These are phyloP conservation scores for Scleroderma bovista DNA, from an alignment of 768 basidiomycete species.

Conservation along the genomic window DNA sequence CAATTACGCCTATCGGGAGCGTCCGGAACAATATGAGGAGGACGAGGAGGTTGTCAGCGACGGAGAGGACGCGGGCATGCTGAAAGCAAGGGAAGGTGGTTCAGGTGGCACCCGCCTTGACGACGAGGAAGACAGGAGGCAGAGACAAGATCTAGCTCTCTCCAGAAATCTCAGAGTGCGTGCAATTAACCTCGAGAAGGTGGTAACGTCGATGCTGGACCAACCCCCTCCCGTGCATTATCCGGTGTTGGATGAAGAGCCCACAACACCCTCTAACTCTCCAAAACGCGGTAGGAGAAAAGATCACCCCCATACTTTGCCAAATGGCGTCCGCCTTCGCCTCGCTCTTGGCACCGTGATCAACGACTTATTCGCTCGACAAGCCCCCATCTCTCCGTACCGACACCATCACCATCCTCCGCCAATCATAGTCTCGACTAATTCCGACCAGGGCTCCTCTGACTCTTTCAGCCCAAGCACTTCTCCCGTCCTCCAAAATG, in stretches of 20 bases:
- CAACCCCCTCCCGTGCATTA: conserved; percentile 62
- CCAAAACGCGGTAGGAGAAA: conserved; percentile 30
- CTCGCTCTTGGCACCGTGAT: conserved; percentile 71
- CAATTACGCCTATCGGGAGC: conserved; percentile 56
- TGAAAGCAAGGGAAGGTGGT: conserved; percentile 46
- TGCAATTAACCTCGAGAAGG: conserved; percentile 79
- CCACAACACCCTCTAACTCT: conserved; percentile 46
- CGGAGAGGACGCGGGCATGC: conserved; percentile 46
- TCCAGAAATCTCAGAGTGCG: conserved; percentile 63
- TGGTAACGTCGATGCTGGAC: conserved; percentile 73
- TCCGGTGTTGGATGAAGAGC: conserved; percentile 50
- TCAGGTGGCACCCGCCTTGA: conserved; percentile 45
- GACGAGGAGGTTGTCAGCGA: conserved; percentile 64
- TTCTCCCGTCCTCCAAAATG: conserved; percentile 19
- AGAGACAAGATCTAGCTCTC: conserved; percentile 54
- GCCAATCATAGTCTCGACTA: conserved; percentile 26
- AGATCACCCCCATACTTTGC: conserved; percentile 55
- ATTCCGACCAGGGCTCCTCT: conserved; percentile 20
- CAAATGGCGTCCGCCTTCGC: conserved; percentile 76
- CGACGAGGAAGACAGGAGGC: conserved; percentile 54
- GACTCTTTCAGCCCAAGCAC: conserved; percentile 16
- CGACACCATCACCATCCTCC: conserved; percentile 31
- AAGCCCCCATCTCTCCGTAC: conserved; percentile 42
- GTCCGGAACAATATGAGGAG: conserved; percentile 75
- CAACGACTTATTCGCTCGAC: conserved; percentile 77